Evolutionary conservation across 164 flowering plant genomes (phyloP).

Genomic region (Stephania yunnanensis): DNA sequence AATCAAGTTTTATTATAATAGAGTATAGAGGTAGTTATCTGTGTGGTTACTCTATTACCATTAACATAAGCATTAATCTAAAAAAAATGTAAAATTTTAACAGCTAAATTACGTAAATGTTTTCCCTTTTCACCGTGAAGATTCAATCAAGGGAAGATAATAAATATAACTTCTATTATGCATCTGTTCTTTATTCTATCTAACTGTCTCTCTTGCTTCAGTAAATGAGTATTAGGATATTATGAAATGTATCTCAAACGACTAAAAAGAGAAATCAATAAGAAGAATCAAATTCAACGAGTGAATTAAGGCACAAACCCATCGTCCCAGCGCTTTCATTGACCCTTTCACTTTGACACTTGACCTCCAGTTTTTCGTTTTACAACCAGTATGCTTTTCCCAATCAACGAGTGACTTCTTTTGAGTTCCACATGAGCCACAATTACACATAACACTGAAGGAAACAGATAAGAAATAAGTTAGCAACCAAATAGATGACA

Average conservation of each 20-base stretch:
- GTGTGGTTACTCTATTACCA: no score
- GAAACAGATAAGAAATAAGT: not conserved
- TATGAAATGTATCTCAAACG: no score
- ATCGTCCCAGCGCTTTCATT: slow-evolving; percentile 68
- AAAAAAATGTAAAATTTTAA: no score
- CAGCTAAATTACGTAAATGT: not conserved
- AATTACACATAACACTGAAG: slow-evolving; percentile 84
- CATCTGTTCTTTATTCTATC: no score
- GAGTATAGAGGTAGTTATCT: not conserved
- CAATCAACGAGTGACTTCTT: slow-evolving; percentile 81
- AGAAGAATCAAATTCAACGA: not conserved
- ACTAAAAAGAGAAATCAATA: not conserved
- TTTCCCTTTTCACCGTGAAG: not conserved
- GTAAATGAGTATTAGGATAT: no score
- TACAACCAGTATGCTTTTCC: slow-evolving; percentile 91
- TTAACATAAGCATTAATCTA: no score
- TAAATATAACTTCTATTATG: no score
- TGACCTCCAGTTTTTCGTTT: slow-evolving; percentile 69
- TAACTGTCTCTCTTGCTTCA: no score
- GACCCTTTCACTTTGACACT: slow-evolving; percentile 82
- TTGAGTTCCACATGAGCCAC: slow-evolving; percentile 73
- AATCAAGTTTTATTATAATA: not conserved
- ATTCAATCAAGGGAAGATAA: no score
- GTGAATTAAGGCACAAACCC: slow-evolving; percentile 59
- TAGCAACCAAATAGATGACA: not conserved